Base-by-base conservation (phyloP, 805 yeast genomes). In the Candida sonorensis region DNA sequence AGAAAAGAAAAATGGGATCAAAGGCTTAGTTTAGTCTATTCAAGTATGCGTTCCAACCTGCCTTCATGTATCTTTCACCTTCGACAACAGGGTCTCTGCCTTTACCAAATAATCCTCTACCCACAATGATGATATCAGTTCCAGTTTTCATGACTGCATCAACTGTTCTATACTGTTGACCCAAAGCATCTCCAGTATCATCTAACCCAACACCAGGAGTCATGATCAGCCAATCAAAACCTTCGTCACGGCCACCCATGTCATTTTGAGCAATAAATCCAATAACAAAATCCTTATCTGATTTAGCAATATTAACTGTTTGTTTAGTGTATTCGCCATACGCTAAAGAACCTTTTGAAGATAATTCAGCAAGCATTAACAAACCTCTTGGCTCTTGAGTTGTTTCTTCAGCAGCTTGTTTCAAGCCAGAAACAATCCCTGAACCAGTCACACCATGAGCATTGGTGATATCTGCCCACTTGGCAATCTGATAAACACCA, bases 141-240 rank as follows among this genome's bases (percentile, higher is more conserved):
- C 97, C 97, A 2, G 81, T 75, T 10, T 72, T 53, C 10, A 90
- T 67, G 16, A 87, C 98, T 38, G 82, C 85, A 42, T 75, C 75
- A 4, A 90, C 97, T 5, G 96, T 77, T 57, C 98, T 73, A 60
- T 92, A 92, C 61, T 92, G 97, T 59, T 92, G 99, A 16, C 99
- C 99, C 40, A 92, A 69, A 1, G 80, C 75, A 55, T 92, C 99
- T 11, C 97, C 97, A 57, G 81, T 92, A 53, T 90, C 97, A 53
- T 90, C 98, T 32, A 92, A 69, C 3, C 97, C 97, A 24, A 92
- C 98, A 40, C 99, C 99, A 0, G 99, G 99, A 1, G 98, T 90
- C 92, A 92, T 80, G 37, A 88, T 75, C 25, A 92, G 61, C 96
- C 97, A 92, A 61, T 92, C 98, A 50, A 82, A 88, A 1, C 90